phyloP scores from a whole-genome alignment of 164 flowering plant genomes.

The Chimonanthus salicifolius region DNA sequence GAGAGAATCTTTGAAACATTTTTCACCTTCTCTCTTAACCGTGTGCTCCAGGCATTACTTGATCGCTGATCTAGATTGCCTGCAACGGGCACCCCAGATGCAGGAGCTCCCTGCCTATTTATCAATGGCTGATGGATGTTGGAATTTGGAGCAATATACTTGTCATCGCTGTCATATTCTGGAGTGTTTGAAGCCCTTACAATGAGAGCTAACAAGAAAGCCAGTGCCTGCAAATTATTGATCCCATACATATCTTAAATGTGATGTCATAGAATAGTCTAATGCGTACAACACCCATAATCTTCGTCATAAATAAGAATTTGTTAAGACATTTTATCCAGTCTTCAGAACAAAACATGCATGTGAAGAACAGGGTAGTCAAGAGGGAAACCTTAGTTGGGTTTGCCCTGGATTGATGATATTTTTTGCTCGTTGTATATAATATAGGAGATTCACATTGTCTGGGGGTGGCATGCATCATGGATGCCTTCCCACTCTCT shows the following conservation, averaged over 20 bases:
- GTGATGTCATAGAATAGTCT: not conserved
- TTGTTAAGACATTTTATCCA: no score
- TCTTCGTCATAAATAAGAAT: no score
- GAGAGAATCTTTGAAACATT: not conserved
- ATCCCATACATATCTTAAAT: not conserved
- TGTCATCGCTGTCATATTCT: constrained; percentile 88
- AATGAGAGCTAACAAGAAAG: constrained; percentile 59
- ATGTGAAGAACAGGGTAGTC: not conserved
- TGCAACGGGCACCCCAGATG: constrained; percentile 61
- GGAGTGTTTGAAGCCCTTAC: constrained; percentile 73
- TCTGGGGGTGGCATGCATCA: not conserved
- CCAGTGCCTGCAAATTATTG: constrained; percentile 47
- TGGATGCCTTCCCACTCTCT: no score
- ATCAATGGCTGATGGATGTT: constrained; percentile 53
- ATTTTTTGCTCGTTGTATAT: no score
- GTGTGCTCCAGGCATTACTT: constrained; percentile 78
- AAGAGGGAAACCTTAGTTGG: no score
- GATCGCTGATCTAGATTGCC: constrained; percentile 58
- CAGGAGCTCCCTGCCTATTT: constrained; percentile 47
- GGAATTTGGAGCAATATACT: constrained; percentile 51
- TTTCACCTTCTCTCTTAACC: constrained; percentile 83
- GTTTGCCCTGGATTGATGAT: no score
- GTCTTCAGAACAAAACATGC: not conserved
- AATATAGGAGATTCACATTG: not conserved
- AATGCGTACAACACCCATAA: not conserved